Base-by-base conservation (phyloP, 1,284 basidiomycete genomes). In the Tetrapyrgos nigripes region DNA sequence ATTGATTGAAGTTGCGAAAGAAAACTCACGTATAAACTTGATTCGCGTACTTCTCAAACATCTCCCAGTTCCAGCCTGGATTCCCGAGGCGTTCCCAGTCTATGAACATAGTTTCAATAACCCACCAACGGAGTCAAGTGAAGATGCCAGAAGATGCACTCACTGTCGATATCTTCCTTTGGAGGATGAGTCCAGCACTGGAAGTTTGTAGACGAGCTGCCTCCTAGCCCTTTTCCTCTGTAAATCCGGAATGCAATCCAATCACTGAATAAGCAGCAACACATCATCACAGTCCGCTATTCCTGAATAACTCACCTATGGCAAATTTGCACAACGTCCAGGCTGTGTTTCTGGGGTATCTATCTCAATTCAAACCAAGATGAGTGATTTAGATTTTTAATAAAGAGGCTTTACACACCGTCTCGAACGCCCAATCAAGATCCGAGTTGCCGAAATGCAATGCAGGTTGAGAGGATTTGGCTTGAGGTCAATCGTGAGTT, bases 21-120 rank as follows among this genome's bases (percentile, higher is more conserved):
- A 13, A 23, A 44, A 60, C 70, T 45, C 53, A 78, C 76, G 60
- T 72, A 57, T 73, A 72, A 24, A 64, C 63, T 52, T 65, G 71
- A 55, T 65, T 66, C 13, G 63, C 68, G 57, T 77, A 75, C 57
- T 74, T 73, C 49, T 70, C 64, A 61, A 72, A 73, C 29, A 66
- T 73, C 14, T 71, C 63, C 78, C 78, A 81, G 58, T 79, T 79
- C 79, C 80, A 82, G 5, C 79, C 65, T 58, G 48, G 29, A 52
- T 74, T 77, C 6, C 75, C 74, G 3, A 77, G 64, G 17, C 62
- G 60, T 57, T 70, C 71, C 44, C 70, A 67, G 14, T 66, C 73
- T 72, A 53, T 40, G 19, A 14, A 33, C 14, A 14, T 33, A 33
- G 14, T 14, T 33, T 33, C 31, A 14, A 33, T 33, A 33, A 8